These are phyloP conservation scores for Penicillium ochrochloron DNA, from an alignment of 495 filamentous ascomycete species.

Conservation along the genomic window DNA sequence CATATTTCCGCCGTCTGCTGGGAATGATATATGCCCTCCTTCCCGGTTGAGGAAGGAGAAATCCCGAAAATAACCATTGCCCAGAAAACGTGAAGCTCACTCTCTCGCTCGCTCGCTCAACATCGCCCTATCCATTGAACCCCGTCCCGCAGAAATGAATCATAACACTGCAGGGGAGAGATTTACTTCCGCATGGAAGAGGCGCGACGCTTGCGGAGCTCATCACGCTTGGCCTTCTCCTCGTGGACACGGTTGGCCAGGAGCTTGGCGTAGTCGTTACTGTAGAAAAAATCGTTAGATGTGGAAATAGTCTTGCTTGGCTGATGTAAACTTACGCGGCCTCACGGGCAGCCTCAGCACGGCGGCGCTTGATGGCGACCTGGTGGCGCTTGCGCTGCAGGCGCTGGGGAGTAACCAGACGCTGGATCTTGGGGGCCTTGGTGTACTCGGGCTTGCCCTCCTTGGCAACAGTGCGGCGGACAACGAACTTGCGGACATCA, in stretches of 20 bases:
- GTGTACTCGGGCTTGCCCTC: slow-evolving; percentile 98
- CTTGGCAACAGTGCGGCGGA: slow-evolving; percentile 96
- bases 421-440: slow-evolving; percentile 99
- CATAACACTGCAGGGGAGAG: slow-evolving; percentile 32
- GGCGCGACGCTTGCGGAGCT: slow-evolving; percentile 92
- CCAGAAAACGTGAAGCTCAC: slow-evolving; percentile 36
- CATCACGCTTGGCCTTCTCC: slow-evolving; percentile 87
- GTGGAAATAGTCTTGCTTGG: not conserved
- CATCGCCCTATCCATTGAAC: slow-evolving; percentile 39
- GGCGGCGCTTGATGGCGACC: slow-evolving; percentile 95
- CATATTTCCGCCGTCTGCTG: slow-evolving; percentile 34
- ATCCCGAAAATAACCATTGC: slow-evolving; percentile 29
- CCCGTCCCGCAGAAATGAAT: slow-evolving; percentile 42
- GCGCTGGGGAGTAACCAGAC: slow-evolving; percentile 98
- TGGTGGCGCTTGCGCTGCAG: slow-evolving; percentile 99
- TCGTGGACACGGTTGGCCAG: slow-evolving; percentile 94
- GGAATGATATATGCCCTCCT: slow-evolving; percentile 36
- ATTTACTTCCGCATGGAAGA: slow-evolving; percentile 93
- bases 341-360: slow-evolving; percentile 92
- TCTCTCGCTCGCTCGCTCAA: slow-evolving; percentile 4
- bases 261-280: slow-evolving; percentile 89
- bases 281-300: slow-evolving; percentile 40
- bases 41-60: slow-evolving; percentile 16
- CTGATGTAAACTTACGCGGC: slow-evolving; percentile 78
- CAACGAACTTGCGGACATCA: slow-evolving; percentile 99